These are phyloP conservation scores for Purshia tridentata DNA, from an alignment of 306 rosid genomes.

Conservation along the genomic window DNA sequence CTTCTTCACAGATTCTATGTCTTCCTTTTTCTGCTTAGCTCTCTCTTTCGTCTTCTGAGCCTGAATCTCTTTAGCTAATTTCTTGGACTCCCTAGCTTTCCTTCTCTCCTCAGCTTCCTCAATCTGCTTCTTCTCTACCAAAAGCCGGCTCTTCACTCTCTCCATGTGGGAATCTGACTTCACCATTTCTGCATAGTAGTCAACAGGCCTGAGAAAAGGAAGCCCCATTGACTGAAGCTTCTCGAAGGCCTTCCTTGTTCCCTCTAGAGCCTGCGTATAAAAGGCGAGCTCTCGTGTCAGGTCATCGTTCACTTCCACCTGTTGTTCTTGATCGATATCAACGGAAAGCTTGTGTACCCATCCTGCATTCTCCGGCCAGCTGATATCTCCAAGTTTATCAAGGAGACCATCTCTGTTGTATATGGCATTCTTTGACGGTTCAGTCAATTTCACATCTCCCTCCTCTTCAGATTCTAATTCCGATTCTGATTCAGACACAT, in stretches of 20 bases:
- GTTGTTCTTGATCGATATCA: slow-evolving; percentile 71
- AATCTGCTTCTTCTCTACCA: slow-evolving; percentile 66
- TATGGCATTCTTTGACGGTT: slow-evolving; percentile 63
- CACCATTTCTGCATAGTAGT: slow-evolving; percentile 92
- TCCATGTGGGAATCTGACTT: slow-evolving; percentile 81
- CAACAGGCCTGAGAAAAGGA: slow-evolving; percentile 78
- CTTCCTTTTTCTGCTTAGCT: slow-evolving; percentile 86
- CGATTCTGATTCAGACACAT: slow-evolving; percentile 51
- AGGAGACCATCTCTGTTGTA: slow-evolving; percentile 65
- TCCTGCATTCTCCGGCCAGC: slow-evolving; percentile 71
- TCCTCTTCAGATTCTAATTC: slow-evolving; percentile 49
- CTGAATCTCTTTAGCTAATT: slow-evolving; percentile 75
- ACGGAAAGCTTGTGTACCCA: slow-evolving; percentile 77
- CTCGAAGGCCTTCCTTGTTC: slow-evolving; percentile 71
- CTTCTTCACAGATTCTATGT: slow-evolving; percentile 85
- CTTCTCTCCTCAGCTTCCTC: slow-evolving; percentile 93
- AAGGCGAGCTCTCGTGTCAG: slow-evolving; percentile 78
- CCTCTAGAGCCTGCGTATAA: slow-evolving; percentile 81
- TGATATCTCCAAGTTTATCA: slow-evolving; percentile 85
- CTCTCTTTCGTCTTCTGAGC: slow-evolving; percentile 77
- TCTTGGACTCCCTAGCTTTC: slow-evolving; percentile 82
- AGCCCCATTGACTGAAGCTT: slow-evolving; percentile 67
- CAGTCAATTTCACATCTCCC: slow-evolving; percentile 54
- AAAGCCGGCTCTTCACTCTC: slow-evolving; percentile 69
- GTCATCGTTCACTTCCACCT: slow-evolving; percentile 87